A percentile compares a stretch with the other conserved stretches of the same genome.
Evolutionary conservation across 345 rosid species (phyloP).

Genomic region (Ceriops tagal): DNA sequence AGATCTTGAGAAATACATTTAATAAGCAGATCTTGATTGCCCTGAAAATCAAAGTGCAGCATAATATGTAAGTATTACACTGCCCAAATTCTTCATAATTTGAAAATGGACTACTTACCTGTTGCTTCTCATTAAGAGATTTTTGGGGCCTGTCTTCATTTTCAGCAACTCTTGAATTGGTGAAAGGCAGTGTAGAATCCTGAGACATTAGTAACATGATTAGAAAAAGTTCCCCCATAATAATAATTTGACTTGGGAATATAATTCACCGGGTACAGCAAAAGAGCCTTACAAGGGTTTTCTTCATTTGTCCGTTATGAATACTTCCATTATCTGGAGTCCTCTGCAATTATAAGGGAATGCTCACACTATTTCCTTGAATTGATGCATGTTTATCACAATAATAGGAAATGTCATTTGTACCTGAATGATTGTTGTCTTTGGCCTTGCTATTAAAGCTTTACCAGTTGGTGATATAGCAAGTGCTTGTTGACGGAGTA

Average conservation of each 20-base stretch:
- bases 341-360: slow-evolving; percentile 32
- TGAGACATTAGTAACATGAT: slow-evolving; percentile 26
- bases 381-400: neutral
- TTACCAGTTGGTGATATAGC: slow-evolving; percentile 80
- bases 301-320: slow-evolving; percentile 60
- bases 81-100: neutral
- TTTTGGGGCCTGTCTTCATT: slow-evolving; percentile 93
- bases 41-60: slow-evolving; percentile 37
- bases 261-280: neutral
- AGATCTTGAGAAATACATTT: slow-evolving; percentile 81
- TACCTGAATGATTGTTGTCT: slow-evolving; percentile 66
- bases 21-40: slow-evolving; percentile 75
- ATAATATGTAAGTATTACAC: no score
- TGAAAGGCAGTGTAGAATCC: slow-evolving; percentile 50
- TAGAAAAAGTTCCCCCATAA: slow-evolving; percentile 1
- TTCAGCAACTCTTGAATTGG: slow-evolving; percentile 63
- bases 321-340: slow-evolving; percentile 70
- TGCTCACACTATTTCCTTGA: slow-evolving; percentile 15
- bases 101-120: slow-evolving; percentile 37
- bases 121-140: slow-evolving; percentile 90
- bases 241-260: neutral
- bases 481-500: slow-evolving; percentile 88
- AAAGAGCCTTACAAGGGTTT: slow-evolving; percentile 42
- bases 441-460: slow-evolving; percentile 55
- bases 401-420: slow-evolving; percentile 15